Percentiles rank a stretch among this genome's conserved stretches.
phyloP scores from a whole-genome alignment of 2,329 filamentous ascomycete genomes.

The Seiridium unicorne region DNA sequence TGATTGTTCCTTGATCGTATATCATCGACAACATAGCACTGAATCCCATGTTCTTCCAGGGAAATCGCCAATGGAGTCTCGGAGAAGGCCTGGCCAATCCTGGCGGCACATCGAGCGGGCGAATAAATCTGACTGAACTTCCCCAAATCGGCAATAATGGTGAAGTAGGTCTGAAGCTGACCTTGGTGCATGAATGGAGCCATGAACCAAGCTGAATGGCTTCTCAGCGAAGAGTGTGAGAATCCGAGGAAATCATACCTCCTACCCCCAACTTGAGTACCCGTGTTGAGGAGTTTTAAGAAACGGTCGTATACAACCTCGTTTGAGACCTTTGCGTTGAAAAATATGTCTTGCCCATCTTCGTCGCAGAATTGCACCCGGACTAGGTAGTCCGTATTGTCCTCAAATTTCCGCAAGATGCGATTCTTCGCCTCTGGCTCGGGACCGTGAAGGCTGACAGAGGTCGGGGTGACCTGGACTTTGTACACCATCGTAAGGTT shows the following conservation, averaged over 20 bases:
- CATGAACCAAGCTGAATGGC: constrained; percentile 67
- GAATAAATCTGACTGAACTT: constrained; percentile 49
- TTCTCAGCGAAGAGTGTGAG: constrained; percentile 73
- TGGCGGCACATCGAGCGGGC: constrained; percentile 55
- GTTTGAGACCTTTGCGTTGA: constrained; percentile 49
- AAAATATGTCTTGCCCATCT: constrained; percentile 61
- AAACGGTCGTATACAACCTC: constrained; percentile 59
- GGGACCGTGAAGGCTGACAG: constrained; percentile 51
- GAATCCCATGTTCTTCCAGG: constrained; percentile 37
- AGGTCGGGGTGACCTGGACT: constrained; percentile 58
- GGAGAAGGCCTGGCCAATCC: constrained; percentile 69
- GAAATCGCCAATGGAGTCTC: constrained; percentile 67
- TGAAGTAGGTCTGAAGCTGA: constrained; percentile 32
- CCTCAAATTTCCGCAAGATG: constrained; percentile 64
- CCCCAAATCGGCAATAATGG: constrained; percentile 48
- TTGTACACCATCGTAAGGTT: constrained; percentile 53
- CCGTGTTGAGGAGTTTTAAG: constrained; percentile 52
- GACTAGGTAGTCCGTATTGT: constrained; percentile 62
- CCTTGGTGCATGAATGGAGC: constrained; percentile 40
- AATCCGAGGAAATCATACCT: constrained; percentile 70
- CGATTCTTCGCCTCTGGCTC: constrained; percentile 68
- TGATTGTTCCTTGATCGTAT: constrained; percentile 46
- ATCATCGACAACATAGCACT: constrained; percentile 40
- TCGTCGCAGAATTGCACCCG: constrained; percentile 76
- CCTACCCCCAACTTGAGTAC: constrained; percentile 63